phyloP scores from a whole-genome alignment of 257 asterid species.

The Przewalskia tangutica region DNA sequence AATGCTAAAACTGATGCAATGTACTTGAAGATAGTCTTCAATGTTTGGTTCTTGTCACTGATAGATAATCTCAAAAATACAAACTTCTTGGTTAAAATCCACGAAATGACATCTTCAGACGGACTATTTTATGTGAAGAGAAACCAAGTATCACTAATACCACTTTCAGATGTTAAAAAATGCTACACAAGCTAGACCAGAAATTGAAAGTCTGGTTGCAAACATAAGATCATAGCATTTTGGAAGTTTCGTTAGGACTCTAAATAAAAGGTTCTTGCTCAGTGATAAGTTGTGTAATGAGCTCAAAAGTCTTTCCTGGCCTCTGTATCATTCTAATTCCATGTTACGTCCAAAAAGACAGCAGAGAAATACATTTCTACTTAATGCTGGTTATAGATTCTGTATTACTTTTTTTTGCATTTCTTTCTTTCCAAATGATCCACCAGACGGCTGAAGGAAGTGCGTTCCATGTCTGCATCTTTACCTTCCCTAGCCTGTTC shows the following conservation, averaged over 20 bases:
- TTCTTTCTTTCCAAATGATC: background rate
- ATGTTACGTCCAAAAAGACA: background rate
- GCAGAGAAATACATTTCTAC: background rate
- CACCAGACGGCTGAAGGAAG: background rate
- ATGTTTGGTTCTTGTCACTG: background rate
- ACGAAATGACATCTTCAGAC: background rate
- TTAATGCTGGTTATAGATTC: background rate
- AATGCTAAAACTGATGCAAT: background rate
- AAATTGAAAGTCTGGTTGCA: background rate
- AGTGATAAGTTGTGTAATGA: background rate
- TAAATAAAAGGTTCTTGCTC: background rate
- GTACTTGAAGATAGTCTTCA: background rate
- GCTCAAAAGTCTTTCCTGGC: background rate
- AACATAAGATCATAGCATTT: background rate
- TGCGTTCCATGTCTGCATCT: background rate
- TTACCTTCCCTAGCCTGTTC: background rate
- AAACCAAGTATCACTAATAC: background rate
- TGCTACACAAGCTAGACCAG: background rate
- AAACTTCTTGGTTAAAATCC: background rate
- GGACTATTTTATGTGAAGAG: background rate
- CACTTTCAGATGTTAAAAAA: background rate
- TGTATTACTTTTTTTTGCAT: background rate
- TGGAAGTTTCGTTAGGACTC: background rate
- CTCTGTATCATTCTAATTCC: background rate
- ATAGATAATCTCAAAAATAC: background rate